Percentiles rank a stretch among this genome's conserved stretches.
phyloP scores from a whole-genome alignment of 306 rosid species.

The Quillaja saponaria region DNA sequence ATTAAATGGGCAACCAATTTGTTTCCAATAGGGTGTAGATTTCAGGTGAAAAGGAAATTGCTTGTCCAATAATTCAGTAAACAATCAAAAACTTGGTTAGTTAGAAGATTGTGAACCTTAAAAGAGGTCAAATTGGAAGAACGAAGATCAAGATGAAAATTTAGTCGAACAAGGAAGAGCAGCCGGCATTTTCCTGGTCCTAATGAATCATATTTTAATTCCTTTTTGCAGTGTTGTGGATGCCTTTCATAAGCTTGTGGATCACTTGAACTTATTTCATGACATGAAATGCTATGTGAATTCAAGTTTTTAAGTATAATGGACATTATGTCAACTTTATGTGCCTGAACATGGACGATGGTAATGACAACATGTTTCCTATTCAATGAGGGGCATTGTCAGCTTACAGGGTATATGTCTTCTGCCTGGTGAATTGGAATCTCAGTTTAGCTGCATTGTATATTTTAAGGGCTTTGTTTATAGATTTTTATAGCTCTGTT shows the following conservation, averaged over 20 bases:
- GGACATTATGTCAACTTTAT: constrained; percentile 63
- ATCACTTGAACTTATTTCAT: constrained; percentile 88
- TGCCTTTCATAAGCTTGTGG: constrained; percentile 96
- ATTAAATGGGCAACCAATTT: background rate
- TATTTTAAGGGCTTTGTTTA: constrained; percentile 33
- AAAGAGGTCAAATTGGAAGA: background rate
- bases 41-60: background rate
- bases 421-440: constrained; percentile 32
- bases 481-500: background rate
- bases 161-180: background rate
- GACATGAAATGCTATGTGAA: constrained; percentile 84
- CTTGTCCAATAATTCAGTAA: background rate
- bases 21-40: background rate
- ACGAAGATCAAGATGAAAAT: background rate
- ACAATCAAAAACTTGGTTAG: background rate
- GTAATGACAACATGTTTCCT: constrained; percentile 53
- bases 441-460: constrained; percentile 42
- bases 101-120: constrained; percentile 7
- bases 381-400: constrained; percentile 44
- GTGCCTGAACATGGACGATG: constrained; percentile 59
- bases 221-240: constrained; percentile 71
- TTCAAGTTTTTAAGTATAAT: constrained; percentile 69
- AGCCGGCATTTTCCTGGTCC: background rate
- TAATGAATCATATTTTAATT: background rate
- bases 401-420: constrained; percentile 37